phyloP scores from a whole-genome alignment of 1,139 yeast species.

The Yamadazyma pseudoaaseri region DNA sequence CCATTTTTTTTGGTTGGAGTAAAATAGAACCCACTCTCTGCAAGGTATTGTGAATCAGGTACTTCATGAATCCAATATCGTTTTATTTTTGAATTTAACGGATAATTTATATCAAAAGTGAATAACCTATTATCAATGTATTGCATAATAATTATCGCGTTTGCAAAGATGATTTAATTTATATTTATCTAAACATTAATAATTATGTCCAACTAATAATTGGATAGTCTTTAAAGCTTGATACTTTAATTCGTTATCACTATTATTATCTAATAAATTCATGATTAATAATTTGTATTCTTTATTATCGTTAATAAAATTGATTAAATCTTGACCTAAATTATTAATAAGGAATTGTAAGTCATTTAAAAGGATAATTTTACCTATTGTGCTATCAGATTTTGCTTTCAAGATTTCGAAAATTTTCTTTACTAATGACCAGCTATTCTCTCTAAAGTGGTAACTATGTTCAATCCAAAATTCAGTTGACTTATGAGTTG shows the following conservation, averaged over 20 bases:
- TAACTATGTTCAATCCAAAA: conserved; percentile 86
- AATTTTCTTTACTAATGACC: conserved; percentile 62
- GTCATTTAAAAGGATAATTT: conserved; percentile 55
- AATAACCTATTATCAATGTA: conserved; percentile 16
- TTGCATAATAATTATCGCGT: conserved; percentile 15
- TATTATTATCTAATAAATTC: conserved; percentile 69
- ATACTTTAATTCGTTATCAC: conserved; percentile 85
- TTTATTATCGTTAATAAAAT: conserved; percentile 55
- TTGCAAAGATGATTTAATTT: background rate
- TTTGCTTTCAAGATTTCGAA: conserved; percentile 32
- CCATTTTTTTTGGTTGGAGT: conserved; percentile 50
- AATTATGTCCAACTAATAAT: conserved; percentile 73
- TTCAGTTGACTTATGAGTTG: conserved; percentile 83
- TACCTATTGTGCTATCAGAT: conserved; percentile 18
- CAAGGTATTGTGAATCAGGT: conserved; percentile 24
- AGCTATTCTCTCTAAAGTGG: conserved; percentile 75
- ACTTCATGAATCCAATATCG: conserved; percentile 17
- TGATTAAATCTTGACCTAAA: conserved; percentile 63
- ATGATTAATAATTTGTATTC: conserved; percentile 71
- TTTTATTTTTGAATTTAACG: conserved; percentile 11
- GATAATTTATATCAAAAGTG: conserved; percentile 16
- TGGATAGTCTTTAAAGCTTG: conserved; percentile 96
- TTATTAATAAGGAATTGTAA: conserved; percentile 43
- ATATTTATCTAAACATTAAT: conserved; percentile 12
- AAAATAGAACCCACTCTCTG: conserved; percentile 69